phyloP scores from a whole-genome alignment of 441 rosid species.

The Sinapis alba region DNA sequence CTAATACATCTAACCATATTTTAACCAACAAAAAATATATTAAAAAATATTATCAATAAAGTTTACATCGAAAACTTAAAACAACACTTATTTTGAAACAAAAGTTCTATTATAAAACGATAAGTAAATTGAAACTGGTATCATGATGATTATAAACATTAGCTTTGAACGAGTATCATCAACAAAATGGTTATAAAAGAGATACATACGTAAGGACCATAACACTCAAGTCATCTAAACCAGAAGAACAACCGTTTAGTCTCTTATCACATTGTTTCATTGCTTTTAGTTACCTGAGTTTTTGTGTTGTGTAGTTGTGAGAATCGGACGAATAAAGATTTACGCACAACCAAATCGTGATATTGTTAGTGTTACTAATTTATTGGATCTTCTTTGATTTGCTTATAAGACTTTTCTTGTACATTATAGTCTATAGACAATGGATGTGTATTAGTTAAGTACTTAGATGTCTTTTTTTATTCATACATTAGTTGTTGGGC shows the following conservation, averaged over 20 bases:
- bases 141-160: neutral
- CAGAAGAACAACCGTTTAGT: neutral
- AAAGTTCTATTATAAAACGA: no score
- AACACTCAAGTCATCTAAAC: neutral
- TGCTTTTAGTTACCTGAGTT: neutral
- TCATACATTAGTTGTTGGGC: conserved; percentile 5
- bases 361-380: neutral
- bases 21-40: no score
- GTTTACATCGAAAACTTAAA: no score
- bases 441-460: neutral
- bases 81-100: no score
- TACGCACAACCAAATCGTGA: neutral
- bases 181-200: neutral
- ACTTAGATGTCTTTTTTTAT: neutral
- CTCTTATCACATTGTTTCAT: neutral
- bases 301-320: neutral
- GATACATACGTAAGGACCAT: neutral
- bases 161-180: neutral
- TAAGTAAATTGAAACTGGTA: no score
- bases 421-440: neutral
- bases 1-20: no score
- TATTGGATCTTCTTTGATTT: neutral
- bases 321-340: neutral
- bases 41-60: no score
- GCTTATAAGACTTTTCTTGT: neutral